These are phyloP conservation scores for Closterium sp. DNA, from an alignment of 139 green algal genomes.

Conservation along the genomic window DNA sequence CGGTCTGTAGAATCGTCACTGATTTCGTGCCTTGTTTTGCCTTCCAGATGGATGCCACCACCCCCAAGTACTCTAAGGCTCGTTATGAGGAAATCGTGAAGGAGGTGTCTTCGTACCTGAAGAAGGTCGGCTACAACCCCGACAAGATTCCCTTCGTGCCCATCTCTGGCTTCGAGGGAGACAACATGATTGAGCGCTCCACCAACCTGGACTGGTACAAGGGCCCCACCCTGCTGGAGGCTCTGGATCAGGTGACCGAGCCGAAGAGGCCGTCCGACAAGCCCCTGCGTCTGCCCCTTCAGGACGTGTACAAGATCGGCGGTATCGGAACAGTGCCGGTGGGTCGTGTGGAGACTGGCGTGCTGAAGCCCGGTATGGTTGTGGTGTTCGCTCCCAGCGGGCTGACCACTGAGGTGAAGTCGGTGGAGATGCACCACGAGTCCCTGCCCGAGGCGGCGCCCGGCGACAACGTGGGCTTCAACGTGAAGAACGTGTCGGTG, in stretches of 20 bases:
- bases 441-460: slow-evolving; percentile 74
- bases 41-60: slow-evolving; percentile 70
- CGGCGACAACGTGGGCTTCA: slow-evolving; percentile 99
- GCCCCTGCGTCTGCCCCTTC: slow-evolving; percentile 52
- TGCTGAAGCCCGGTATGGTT: slow-evolving; percentile 90
- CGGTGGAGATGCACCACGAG: slow-evolving; percentile 99
- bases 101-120: slow-evolving; percentile 92
- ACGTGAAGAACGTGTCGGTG: slow-evolving; percentile 85
- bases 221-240: slow-evolving; percentile 71
- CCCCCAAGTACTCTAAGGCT: slow-evolving; percentile 83
- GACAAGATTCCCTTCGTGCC: slow-evolving; percentile 88
- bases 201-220: slow-evolving; percentile 94
- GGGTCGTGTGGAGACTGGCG: slow-evolving; percentile 94
- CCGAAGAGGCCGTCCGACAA: slow-evolving; percentile 50
- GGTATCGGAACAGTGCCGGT: slow-evolving; percentile 97
- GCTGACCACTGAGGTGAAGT: slow-evolving; percentile 93
- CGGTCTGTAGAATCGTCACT: too few species aligned
- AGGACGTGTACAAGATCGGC: slow-evolving; percentile 99
- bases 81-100: slow-evolving; percentile 96
- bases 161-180: slow-evolving; percentile 98
- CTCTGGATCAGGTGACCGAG: slow-evolving; percentile 55
- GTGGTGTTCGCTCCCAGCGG: slow-evolving; percentile 73
- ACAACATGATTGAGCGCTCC: slow-evolving; percentile 98
- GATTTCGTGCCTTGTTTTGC: too few species aligned
- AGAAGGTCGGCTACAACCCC: slow-evolving; percentile 79